Conservation (phyloP, 352 stramenopile genomes). For the Phytophthora tentaculata region DNA sequence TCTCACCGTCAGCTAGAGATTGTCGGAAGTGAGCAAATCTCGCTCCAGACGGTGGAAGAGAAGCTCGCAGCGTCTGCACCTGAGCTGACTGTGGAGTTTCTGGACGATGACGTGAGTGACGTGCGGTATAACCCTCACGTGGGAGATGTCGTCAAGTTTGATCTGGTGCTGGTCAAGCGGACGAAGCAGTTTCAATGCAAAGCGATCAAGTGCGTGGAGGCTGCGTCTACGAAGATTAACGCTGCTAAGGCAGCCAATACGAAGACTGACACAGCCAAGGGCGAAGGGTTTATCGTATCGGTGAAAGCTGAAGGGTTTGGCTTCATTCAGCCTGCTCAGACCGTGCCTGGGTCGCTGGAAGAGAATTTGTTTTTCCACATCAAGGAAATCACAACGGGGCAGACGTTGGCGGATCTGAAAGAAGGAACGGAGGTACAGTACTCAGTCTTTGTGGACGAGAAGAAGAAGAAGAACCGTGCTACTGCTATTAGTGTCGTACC, state of each 20-base stretch:
- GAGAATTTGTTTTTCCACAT: conserved; percentile 87
- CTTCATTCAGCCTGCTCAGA: conserved; percentile 71
- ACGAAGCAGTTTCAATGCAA: conserved; percentile 74
- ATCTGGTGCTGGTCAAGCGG: conserved; percentile 65
- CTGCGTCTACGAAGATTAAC: conserved; percentile 31
- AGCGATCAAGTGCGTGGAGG: conserved; percentile 50
- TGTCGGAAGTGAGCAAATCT: conserved; percentile 36
- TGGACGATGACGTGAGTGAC: conserved; percentile 62
- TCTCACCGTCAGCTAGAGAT: conserved; percentile 48
- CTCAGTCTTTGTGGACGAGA: conserved; percentile 63
- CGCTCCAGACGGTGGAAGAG: conserved; percentile 23
- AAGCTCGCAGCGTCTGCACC: conserved; percentile 27
- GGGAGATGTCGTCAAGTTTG: conserved; percentile 68
- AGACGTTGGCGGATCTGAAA: conserved; percentile 64
- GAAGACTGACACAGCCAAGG: conserved; percentile 27
- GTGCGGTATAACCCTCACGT: conserved; percentile 72
- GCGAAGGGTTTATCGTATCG: conserved; percentile 68
- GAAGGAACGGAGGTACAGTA: conserved; percentile 79
- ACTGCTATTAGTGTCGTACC: conserved; percentile 56
- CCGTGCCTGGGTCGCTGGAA: conserved; percentile 34
- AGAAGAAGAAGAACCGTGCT: conserved; percentile 76
- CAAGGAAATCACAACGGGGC: conserved; percentile 64
- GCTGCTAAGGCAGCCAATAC: conserved; percentile 16
- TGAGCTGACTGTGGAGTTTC: conserved; percentile 61
- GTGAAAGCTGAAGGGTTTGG: conserved; percentile 79